A percentile compares a stretch with the other conserved stretches of the same genome.
These are phyloP conservation scores for Pichia sp. DNA, from an alignment of 1,139 yeast species.

Conservation along the genomic window DNA sequence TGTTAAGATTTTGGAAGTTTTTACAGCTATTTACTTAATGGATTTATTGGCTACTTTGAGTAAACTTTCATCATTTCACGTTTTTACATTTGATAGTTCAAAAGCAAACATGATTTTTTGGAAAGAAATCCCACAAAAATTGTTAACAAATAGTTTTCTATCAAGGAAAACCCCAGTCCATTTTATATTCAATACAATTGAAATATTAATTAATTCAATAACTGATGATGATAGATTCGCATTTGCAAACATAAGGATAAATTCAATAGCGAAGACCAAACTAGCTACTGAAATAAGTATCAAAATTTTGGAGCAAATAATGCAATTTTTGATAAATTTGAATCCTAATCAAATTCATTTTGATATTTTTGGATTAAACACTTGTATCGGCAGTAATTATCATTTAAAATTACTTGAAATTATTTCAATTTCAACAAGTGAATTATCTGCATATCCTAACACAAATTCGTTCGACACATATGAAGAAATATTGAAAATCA, in stretches of 20 bases:
- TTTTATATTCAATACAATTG: constrained; percentile 32
- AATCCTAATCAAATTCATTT: constrained; percentile 34
- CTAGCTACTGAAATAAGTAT: constrained; percentile 19
- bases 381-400: constrained; percentile 46
- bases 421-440: constrained; percentile 21
- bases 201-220: constrained; percentile 38
- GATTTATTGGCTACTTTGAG: constrained; percentile 46
- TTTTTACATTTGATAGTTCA: constrained; percentile 9
- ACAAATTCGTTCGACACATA: constrained; percentile 26
- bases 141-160: constrained; percentile 22
- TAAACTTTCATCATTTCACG: constrained; percentile 22
- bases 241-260: constrained; percentile 17
- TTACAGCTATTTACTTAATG: constrained; percentile 43
- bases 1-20: constrained; percentile 39
- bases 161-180: constrained; percentile 26
- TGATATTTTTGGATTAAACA: constrained; percentile 46
- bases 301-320: constrained; percentile 26
- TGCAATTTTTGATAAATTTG: constrained; percentile 31
- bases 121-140: constrained; percentile 23
- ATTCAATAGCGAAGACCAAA: constrained; percentile 6
- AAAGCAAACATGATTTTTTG: constrained; percentile 18
- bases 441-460: constrained; percentile 17
- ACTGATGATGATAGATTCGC: constrained; percentile 31
- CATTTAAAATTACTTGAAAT: constrained; percentile 29
- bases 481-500: constrained; percentile 11